These are phyloP conservation scores for Penicillium odoratum DNA, from an alignment of 495 filamentous ascomycete genomes.

Conservation along the genomic window DNA sequence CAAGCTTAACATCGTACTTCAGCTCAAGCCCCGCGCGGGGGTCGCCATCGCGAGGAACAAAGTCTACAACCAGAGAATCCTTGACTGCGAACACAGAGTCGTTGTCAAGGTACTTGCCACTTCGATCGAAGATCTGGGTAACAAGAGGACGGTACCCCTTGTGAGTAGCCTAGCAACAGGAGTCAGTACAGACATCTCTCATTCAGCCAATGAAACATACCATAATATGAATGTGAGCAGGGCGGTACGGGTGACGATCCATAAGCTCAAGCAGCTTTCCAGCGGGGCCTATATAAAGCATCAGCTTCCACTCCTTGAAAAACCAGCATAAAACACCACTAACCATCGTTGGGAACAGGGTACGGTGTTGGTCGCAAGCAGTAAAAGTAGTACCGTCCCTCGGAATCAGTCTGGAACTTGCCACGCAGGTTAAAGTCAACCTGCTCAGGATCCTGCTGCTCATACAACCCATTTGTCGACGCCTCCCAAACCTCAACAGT, in stretches of 20 bases:
- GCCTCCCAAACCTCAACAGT: slow-evolving; percentile 77
- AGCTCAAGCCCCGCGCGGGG: slow-evolving; percentile 67
- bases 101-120: slow-evolving; percentile 60
- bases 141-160: slow-evolving; percentile 58
- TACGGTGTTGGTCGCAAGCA: slow-evolving; percentile 71
- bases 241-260: slow-evolving; percentile 76
- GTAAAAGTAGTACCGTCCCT: slow-evolving; percentile 67
- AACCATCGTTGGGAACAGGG: slow-evolving; percentile 67
- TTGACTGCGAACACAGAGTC: slow-evolving; percentile 80
- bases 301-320: not conserved
- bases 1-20: slow-evolving; percentile 49
- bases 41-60: slow-evolving; percentile 59
- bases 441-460: slow-evolving; percentile 73
- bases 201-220: slow-evolving; percentile 40
- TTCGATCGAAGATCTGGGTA: slow-evolving; percentile 73
- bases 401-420: slow-evolving; percentile 63
- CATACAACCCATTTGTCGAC: slow-evolving; percentile 75
- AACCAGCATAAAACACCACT: slow-evolving; percentile 33
- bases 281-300: slow-evolving; percentile 33
- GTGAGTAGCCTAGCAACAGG: slow-evolving; percentile 34
- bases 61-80: slow-evolving; percentile 68
- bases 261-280: slow-evolving; percentile 53
- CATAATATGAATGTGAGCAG: slow-evolving; percentile 84
- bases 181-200: slow-evolving; percentile 9
- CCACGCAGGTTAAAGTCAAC: slow-evolving; percentile 74